Conservation (phyloP, 495 filamentous ascomycete species). For the Talaromyces liani region DNA sequence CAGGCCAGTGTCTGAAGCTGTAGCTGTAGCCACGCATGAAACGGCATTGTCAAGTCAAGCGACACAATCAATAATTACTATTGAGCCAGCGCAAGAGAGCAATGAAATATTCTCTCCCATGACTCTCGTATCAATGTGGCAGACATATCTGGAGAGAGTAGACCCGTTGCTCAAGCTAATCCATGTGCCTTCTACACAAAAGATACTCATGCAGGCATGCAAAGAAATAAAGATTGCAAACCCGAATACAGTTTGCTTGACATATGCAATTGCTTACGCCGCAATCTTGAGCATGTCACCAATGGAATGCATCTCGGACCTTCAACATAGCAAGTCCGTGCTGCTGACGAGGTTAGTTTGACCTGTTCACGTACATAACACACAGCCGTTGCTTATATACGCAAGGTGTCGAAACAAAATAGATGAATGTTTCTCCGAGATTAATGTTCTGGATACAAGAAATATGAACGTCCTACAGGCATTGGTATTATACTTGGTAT, state of each 20-base stretch:
- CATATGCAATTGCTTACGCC: constrained; percentile 68
- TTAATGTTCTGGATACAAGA: constrained; percentile 57
- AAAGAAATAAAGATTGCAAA: constrained; percentile 4
- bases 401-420: constrained; percentile 55
- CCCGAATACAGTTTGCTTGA: constrained; percentile 46
- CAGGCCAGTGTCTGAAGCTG: background rate
- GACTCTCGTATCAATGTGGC: constrained; percentile 16
- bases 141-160: constrained; percentile 18
- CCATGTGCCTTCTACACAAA: constrained; percentile 18
- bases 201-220: constrained; percentile 9
- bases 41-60: background rate
- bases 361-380: background rate
- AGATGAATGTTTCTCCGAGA: constrained; percentile 59
- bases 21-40: background rate
- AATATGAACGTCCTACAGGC: constrained; percentile 65
- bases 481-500: constrained; percentile 56
- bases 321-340: constrained; percentile 11
- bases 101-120: background rate
- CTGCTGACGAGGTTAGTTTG: constrained; percentile 38
- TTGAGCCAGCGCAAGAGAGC: background rate
- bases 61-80: background rate
- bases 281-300: constrained; percentile 53
- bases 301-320: constrained; percentile 15
- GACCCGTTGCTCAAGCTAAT: constrained; percentile 23
- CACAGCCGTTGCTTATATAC: constrained; percentile 1